Evolutionary conservation across 371 early-diverging fungal species (phyloP).

Genomic region (Circinella minor): DNA sequence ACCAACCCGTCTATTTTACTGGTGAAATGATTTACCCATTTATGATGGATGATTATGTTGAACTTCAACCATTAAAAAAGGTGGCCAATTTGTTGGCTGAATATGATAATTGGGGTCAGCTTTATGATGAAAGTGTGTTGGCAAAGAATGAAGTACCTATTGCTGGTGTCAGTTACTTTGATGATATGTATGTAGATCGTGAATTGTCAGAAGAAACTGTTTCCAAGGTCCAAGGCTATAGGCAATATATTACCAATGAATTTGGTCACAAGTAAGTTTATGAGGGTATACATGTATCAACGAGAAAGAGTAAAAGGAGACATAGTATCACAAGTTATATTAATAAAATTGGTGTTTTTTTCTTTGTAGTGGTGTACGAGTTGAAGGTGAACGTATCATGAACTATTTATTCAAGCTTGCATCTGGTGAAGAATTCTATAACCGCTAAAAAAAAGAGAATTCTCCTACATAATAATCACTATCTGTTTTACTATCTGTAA

Average conservation of each 20-base stretch:
- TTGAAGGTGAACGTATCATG: conserved; percentile 57
- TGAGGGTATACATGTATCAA: background rate
- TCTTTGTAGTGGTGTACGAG: conserved; percentile 54
- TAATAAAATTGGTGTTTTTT: background rate
- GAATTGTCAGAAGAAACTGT: conserved; percentile 69
- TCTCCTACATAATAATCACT: too few relatives aligned
- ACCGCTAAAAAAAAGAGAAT: conserved; percentile 30
- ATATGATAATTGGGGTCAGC: conserved; percentile 57
- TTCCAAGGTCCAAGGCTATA: conserved; percentile 59
- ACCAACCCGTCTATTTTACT: conserved; percentile 44
- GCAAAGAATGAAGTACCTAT: conserved; percentile 60
- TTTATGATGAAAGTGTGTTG: conserved; percentile 61
- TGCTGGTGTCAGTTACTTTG: conserved; percentile 74
- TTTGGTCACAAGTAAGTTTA: conserved; percentile 69
- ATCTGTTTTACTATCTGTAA: too few relatives aligned
- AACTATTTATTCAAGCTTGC: conserved; percentile 63
- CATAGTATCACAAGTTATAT: background rate
- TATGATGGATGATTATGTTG: conserved; percentile 78
- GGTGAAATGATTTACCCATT: conserved; percentile 79
- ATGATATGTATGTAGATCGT: conserved; percentile 75
- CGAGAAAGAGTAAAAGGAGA: background rate
- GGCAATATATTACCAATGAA: conserved; percentile 77
- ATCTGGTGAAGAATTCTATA: conserved; percentile 55
- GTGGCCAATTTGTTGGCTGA: conserved; percentile 69
- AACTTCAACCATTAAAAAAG: conserved; percentile 62